phyloP scores from a whole-genome alignment of 176 grass and related monocot genomes.

The Saccharum officinarum region DNA sequence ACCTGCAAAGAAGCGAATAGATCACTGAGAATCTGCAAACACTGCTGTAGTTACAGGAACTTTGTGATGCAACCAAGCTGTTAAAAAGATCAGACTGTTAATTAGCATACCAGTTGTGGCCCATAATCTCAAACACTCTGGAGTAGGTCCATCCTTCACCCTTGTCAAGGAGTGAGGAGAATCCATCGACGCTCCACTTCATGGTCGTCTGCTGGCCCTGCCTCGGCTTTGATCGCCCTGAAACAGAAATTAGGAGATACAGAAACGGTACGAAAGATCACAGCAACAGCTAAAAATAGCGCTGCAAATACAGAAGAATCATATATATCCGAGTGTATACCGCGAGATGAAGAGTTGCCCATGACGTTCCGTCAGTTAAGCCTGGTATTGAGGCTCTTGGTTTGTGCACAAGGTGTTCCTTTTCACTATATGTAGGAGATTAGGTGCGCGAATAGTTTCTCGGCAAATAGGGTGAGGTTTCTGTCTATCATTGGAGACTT shows the following conservation, averaged over 20 bases:
- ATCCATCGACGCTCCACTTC: constrained; percentile 44
- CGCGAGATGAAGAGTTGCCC: not conserved
- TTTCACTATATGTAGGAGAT: not conserved
- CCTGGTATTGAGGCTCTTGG: not conserved
- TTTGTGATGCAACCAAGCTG: not conserved
- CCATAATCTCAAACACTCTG: constrained; percentile 27
- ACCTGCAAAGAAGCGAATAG: constrained; percentile 9
- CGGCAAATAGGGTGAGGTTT: not conserved
- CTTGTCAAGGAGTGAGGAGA: constrained; percentile 34
- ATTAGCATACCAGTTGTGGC: not conserved
- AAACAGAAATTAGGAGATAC: not conserved
- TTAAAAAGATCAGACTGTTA: not conserved
- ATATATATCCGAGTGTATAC: not conserved
- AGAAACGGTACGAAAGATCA: not conserved
- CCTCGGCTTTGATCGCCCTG: not conserved
- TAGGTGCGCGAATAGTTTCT: not conserved
- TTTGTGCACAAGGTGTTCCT: not conserved
- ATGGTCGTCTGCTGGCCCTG: not conserved
- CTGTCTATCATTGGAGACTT: not conserved
- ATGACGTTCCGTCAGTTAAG: not conserved
- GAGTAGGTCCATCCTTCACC: constrained; percentile 23
- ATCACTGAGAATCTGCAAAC: not conserved
- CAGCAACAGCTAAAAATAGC: not conserved
- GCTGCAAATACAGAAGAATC: not conserved
- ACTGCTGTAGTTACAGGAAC: not conserved